Base-by-base conservation (phyloP, 179 eudicot genomes). In the Drosera spatulata region DNA sequence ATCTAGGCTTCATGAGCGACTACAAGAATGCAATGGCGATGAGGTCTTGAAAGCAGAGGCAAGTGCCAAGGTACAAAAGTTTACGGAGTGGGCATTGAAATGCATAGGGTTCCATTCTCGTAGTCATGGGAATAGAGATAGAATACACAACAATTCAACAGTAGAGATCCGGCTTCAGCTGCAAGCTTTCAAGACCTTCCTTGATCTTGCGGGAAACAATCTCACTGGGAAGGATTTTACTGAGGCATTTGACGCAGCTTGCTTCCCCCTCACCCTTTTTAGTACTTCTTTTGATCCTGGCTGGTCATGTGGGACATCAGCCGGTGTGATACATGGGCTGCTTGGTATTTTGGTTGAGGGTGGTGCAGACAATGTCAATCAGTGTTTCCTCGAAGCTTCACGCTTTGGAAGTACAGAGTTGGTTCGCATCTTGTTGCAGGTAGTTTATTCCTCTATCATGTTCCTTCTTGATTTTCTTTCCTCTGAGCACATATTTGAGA, bases 351-450 rank as follows among this genome's bases (percentile, higher is more conserved):
- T 91, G 67, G 98, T 91, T 14, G 98, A 91, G 73, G 96, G 96
- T 50, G 98, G 98, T 61, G 98, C 98, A 54, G 98, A 91, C 68
- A 91, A 91, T 81, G 96, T 91, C 55, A 91, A 91, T 70, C 98
- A 91, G 70, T 91, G 98, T 72, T 91, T 91, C 75, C 93, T 91
- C 56, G 98, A 91, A 79, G 99, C 99, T 53, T 86, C 99, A 5
- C 96, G 99, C 44, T 93, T 93, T 73, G 99, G 99, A 63, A 93
- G 99, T 81, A 93, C 99, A 10, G 99, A 93, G 64, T 83, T 93
- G 56, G 99, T 93, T 56, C 99, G 93, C 73, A 89, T 93, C 64
- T 71, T 93, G 49, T 75, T 93, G 66, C 96, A 93, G 99, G 99
- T 93, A 85, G 57, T 47, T 13, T 56, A 7, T 62, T 49, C 47